Base-by-base conservation (phyloP, 345 rosid genomes). In the Ceriops zippeliana region DNA sequence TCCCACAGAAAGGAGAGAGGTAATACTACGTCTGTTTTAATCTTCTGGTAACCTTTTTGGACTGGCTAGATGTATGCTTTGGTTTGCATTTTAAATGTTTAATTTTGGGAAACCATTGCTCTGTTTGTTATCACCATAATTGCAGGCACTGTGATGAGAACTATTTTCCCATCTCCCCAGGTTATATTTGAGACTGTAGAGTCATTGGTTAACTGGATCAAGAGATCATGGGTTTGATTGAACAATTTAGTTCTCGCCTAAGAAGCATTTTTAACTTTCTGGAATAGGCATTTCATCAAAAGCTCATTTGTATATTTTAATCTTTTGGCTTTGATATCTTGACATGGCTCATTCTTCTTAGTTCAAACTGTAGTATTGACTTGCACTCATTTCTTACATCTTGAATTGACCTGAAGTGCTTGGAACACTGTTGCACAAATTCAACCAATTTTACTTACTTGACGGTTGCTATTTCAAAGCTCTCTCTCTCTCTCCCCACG, bases 1-100 rank as follows among this genome's bases (percentile, higher is more conserved):
- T 93, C 70, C 98, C 99, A 20, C 90, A 83, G 66, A 89, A 85
- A 42, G 99, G 96, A 75, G 76, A 80, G 75, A 88, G 97, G 99
- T 91, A 80, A 58, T 16, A 8, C 30, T 73, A n/a, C 52, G 30
- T 70, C 75, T 13, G 49, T 11, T 42, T 13, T 42, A 42, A 42
- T 37, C 20, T 51, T 17, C 30, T 38, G 31, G 17, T 70, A 22
- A 9, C 17, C 5, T 56, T 63, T 69, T 37, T 31, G 20, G 6
- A 38, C 30, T 38, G n/a, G 27, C 31, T 30, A 32, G 63, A 57
- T 66, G 46, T 69, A 19, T 38, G 37, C 7, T 27, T 37, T 37
- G 37, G 34, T 37, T 38, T n/a, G 66, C 32, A 26, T 66, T 62
- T 42, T 60, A 56, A 52, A 27, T 4, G 61, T 17, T 26, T 20